phyloP scores from a whole-genome alignment of 352 stramenopile species.

The Globisporangium cylindrosporum region DNA sequence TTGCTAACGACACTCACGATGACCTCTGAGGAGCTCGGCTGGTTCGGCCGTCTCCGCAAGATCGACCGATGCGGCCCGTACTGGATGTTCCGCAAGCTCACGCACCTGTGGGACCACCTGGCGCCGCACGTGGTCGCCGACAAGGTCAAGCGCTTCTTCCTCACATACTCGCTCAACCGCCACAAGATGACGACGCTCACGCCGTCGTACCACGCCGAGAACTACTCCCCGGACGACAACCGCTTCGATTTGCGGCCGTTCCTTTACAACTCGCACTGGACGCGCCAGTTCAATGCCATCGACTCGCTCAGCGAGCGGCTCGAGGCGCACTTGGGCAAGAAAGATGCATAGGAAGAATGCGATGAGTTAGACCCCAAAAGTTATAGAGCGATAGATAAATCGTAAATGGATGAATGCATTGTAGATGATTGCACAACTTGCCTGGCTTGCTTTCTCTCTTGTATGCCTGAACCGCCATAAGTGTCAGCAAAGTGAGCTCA shows the following conservation, averaged over 20 bases:
- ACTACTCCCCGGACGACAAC: conserved; percentile 99
- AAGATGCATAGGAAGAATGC: conserved; percentile 24
- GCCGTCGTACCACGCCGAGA: conserved; percentile 97
- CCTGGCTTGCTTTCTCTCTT: not conserved
- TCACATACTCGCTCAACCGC: conserved; percentile 96
- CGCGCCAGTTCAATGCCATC: conserved; percentile 94
- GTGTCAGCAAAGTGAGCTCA: not conserved
- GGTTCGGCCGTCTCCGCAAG: conserved; percentile 95
- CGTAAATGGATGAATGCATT: not conserved
- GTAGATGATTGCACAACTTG: not conserved
- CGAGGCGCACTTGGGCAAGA: conserved; percentile 52
- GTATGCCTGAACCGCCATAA: not conserved
- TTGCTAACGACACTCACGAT: conserved; percentile 92
- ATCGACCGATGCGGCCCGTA: conserved; percentile 93
- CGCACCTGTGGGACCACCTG: conserved; percentile 89
- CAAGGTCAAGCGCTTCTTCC: conserved; percentile 98
- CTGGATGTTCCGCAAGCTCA: conserved; percentile 92
- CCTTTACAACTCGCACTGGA: conserved; percentile 95
- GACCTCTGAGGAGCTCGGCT: conserved; percentile 97
- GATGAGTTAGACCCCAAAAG: not conserved
- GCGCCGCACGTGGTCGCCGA: conserved; percentile 65
- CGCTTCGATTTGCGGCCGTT: conserved; percentile 97
- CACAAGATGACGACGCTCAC: conserved; percentile 99
- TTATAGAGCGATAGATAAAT: conserved; percentile 3
- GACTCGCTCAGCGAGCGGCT: conserved; percentile 85